Evolutionary conservation across 768 basidiomycete genomes (phyloP).

Genomic region (Guyanaporus albipodus): DNA sequence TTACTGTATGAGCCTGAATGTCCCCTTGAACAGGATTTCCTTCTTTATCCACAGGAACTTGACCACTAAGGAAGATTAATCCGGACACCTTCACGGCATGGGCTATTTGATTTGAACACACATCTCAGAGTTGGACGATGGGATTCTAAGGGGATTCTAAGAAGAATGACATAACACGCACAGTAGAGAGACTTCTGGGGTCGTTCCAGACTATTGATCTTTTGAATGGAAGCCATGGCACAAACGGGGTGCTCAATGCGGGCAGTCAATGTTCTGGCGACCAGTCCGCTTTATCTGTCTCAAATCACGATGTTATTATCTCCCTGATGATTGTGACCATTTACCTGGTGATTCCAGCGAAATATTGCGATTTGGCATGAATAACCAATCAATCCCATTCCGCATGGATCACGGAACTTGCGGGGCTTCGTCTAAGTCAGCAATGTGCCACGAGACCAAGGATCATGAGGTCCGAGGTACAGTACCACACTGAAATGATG

Average conservation of each 20-base stretch:
- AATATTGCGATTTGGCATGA: background rate
- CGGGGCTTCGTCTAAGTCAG: background rate
- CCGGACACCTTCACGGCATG: conserved; percentile 57
- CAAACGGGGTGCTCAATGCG: background rate
- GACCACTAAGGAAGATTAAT: conserved; percentile 59
- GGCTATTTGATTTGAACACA: conserved; percentile 35
- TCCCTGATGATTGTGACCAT: background rate
- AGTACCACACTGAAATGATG: conserved; percentile 5
- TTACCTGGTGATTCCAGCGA: conserved; percentile 5
- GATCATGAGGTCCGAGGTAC: background rate
- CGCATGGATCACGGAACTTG: background rate
- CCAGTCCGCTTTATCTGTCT: conserved; percentile 4
- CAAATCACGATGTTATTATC: background rate
- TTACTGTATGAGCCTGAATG: conserved; percentile 56
- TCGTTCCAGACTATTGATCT: conserved; percentile 50
- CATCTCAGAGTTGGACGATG: too few species aligned
- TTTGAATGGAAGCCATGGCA: conserved; percentile 47
- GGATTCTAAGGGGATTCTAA: background rate
- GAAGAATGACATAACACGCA: background rate
- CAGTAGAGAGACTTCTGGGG: conserved; percentile 20
- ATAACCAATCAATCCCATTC: background rate
- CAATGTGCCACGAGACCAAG: background rate
- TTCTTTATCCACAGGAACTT: conserved; percentile 47
- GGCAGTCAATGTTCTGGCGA: background rate
- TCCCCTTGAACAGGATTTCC: conserved; percentile 53